phyloP scores from a whole-genome alignment of 129 eudicot genomes.

The Helianthus annuus region DNA sequence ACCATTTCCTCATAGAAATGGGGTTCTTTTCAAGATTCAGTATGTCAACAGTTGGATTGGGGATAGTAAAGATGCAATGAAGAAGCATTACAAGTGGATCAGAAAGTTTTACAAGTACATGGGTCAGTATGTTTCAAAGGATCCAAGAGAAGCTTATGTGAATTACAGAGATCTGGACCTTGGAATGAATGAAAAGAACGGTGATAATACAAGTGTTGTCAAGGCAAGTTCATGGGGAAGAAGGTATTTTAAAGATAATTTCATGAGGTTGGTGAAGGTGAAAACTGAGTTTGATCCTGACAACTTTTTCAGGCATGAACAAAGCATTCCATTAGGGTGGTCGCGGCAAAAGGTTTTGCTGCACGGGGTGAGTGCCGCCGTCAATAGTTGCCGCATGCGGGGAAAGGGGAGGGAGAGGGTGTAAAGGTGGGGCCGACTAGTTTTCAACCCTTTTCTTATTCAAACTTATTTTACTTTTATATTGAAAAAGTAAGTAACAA shows the following conservation, averaged over 20 bases:
- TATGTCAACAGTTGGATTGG: constrained; percentile 23
- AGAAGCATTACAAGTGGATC: constrained; percentile 28
- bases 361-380: too few species aligned
- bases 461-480: too few species aligned
- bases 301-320: constrained; percentile 45
- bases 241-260: constrained; percentile 34
- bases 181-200: constrained; percentile 32
- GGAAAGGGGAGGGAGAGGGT: too few species aligned
- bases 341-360: too few species aligned
- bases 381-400: too few species aligned
- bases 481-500: too few species aligned
- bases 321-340: constrained; percentile 42
- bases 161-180: constrained; percentile 50
- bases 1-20: constrained; percentile 48
- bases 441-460: too few species aligned
- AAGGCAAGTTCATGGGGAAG: constrained; percentile 40
- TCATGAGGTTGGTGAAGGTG: constrained; percentile 30
- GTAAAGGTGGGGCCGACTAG: too few species aligned
- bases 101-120: constrained; percentile 32
- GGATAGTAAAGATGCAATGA: constrained; percentile 10
- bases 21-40: constrained; percentile 17
- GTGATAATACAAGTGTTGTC: constrained; percentile 25
- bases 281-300: constrained; percentile 38
- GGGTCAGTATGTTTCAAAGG: constrained; percentile 34
- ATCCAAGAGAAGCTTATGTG: constrained; percentile 43